A percentile compares a stretch with the other conserved stretches of the same genome.
Evolutionary conservation across 2,329 filamentous ascomycete genomes (phyloP).

Genomic region (Arachnomyces sp.): DNA sequence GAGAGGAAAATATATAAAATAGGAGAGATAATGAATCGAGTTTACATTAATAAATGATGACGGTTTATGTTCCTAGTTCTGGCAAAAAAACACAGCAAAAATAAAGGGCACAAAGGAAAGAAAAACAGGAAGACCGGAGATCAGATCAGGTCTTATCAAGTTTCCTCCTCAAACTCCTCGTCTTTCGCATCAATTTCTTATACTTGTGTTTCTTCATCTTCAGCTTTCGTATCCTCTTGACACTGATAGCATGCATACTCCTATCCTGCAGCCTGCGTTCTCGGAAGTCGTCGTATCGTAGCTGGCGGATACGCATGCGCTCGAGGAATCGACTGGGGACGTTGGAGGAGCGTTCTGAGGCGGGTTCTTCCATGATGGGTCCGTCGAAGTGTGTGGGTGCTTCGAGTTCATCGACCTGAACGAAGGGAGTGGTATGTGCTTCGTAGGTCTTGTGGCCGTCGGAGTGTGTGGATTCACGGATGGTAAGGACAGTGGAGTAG

Average conservation of each 20-base stretch:
- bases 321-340: constrained; percentile 41
- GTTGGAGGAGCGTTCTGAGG: constrained; percentile 26
- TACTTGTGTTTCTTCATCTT: constrained; percentile 99
- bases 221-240: constrained; percentile 83
- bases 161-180: constrained; percentile 79
- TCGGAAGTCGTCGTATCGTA: constrained; percentile 51
- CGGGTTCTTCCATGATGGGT: constrained; percentile 52
- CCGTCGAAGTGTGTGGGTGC: constrained; percentile 23
- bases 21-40: no score
- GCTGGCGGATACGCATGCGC: constrained; percentile 60
- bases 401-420: constrained; percentile 33
- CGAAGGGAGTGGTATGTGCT: constrained; percentile 44
- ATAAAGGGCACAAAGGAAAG: no score
- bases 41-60: constrained; percentile 16
- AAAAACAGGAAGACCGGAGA: constrained; percentile 6
- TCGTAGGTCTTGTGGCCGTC: constrained; percentile 47
- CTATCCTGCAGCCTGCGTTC: constrained; percentile 27
- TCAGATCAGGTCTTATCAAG: constrained; percentile 53
- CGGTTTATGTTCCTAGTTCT: constrained; percentile 12
- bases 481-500: constrained; percentile 45
- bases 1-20: no score
- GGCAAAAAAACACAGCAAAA: constrained; percentile 9
- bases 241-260: constrained; percentile 75
- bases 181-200: constrained; percentile 96
- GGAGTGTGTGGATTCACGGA: constrained; percentile 45